Evolutionary conservation across 1,139 yeast species (phyloP).

Genomic region (Wickerhamomyces sp.): DNA sequence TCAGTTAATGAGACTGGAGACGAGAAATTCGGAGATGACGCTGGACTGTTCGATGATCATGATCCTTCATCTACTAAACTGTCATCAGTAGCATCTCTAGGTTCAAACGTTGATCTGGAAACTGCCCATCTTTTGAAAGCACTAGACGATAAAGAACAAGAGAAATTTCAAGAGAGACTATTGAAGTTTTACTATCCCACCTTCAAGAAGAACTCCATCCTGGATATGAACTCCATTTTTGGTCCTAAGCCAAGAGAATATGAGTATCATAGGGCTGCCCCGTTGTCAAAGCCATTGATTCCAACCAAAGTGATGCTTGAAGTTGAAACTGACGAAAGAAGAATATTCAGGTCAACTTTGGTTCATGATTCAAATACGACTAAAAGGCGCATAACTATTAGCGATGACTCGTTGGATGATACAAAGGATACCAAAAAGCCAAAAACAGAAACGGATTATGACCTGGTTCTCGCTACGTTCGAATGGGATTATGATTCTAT

Average conservation of each 20-base stretch:
- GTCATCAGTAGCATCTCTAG: too few species aligned
- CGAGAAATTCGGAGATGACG: conserved; percentile 32
- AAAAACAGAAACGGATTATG: conserved; percentile 36
- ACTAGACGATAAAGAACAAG: conserved; percentile 21
- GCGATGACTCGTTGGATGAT: conserved; percentile 12
- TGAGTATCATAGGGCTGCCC: conserved; percentile 46
- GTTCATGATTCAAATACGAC: conserved; percentile 8
- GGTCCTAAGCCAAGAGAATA: conserved; percentile 56
- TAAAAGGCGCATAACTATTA: conserved; percentile 15
- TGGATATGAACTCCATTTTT: conserved; percentile 64
- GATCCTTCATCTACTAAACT: conserved; percentile 9
- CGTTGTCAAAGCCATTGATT: conserved; percentile 53
- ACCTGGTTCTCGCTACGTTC: conserved; percentile 65
- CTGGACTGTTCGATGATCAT: conserved; percentile 35
- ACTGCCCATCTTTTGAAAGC: conserved; percentile 19
- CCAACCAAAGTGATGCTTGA: conserved; percentile 53
- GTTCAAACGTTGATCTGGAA: too few species aligned
- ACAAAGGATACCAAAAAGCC: conserved; percentile 10
- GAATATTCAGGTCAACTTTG: conserved; percentile 34
- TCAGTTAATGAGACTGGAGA: conserved; percentile 22
- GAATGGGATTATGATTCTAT: conserved; percentile 80
- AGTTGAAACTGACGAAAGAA: conserved; percentile 42
- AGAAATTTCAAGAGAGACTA: conserved; percentile 20
- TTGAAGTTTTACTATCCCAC: conserved; percentile 56
- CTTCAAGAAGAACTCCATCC: conserved; percentile 48